Evolutionary conservation across 257 asterid species (phyloP).

Genomic region (Fraxinus cuspidata): DNA sequence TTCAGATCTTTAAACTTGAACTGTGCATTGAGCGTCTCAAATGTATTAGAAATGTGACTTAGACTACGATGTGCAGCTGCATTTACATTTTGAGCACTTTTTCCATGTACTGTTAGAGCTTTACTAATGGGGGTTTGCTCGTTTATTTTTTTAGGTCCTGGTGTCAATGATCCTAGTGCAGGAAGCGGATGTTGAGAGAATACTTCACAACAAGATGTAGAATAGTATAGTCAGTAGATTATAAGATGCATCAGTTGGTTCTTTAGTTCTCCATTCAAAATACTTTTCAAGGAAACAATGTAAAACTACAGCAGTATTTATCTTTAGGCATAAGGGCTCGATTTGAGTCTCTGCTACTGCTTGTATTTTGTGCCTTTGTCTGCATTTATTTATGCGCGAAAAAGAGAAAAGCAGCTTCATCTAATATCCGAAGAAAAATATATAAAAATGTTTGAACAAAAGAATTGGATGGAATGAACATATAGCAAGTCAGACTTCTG

Average conservation of each 20-base stretch:
- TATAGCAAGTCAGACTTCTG: no score
- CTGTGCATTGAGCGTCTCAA: no score
- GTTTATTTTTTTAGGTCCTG: neutral
- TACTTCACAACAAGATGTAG: neutral
- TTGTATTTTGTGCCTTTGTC: neutral
- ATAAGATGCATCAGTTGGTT: neutral
- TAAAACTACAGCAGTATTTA: neutral
- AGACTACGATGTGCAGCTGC: neutral
- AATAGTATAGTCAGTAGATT: neutral
- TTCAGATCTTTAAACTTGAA: no score
- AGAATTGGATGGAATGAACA: no score
- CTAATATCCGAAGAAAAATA: no score
- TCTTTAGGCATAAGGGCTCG: neutral
- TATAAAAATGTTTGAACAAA: no score
- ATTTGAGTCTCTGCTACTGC: neutral
- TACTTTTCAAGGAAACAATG: neutral
- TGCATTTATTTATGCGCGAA: neutral
- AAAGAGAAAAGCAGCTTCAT: neutral
- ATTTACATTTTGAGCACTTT: neutral
- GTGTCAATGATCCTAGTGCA: neutral
- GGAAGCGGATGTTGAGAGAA: neutral
- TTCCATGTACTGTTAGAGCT: neutral
- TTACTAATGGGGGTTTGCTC: neutral
- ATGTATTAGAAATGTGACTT: no score
- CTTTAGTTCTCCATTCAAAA: neutral